Evolutionary conservation across 192 early-diverging fungal genomes (phyloP).

Genomic region (Phycomyces blakesleeanus): DNA sequence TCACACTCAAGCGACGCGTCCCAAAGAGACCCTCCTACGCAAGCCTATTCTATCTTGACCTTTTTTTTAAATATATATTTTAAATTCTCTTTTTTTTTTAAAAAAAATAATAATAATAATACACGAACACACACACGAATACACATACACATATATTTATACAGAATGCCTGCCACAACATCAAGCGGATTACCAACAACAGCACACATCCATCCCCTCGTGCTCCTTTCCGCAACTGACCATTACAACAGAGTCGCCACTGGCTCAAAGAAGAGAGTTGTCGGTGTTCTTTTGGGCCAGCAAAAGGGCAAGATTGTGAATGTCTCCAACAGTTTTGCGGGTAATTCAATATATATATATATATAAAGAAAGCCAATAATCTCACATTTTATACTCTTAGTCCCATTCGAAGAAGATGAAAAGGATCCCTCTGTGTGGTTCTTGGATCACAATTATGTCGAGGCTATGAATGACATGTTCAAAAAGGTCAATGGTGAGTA

Average conservation of each 20-base stretch:
- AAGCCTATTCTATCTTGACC: neutral
- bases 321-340: conserved; percentile 96
- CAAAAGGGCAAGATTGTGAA: conserved; percentile 82
- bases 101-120: too few relatives aligned
- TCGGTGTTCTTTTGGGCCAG: conserved; percentile 96
- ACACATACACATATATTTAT: neutral
- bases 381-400: conserved; percentile 43
- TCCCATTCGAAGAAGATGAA: conserved; percentile 99
- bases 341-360: conserved; percentile 44
- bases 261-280: conserved; percentile 93
- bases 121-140: neutral
- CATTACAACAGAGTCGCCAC: conserved; percentile 97
- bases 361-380: neutral
- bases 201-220: conserved; percentile 94
- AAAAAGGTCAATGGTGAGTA: conserved; percentile 95
- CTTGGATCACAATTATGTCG: conserved; percentile 98
- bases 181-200: conserved; percentile 44
- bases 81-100: neutral
- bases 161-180: conserved; percentile 39
- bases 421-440: conserved; percentile 98
- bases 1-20: conserved; percentile 5
- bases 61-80: too few relatives aligned
- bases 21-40: neutral
- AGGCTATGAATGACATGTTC: conserved; percentile 99
- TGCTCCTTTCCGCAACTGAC: conserved; percentile 97